Evolutionary conservation across 1,139 yeast species (phyloP).

Genomic region (Pichia sp.): DNA sequence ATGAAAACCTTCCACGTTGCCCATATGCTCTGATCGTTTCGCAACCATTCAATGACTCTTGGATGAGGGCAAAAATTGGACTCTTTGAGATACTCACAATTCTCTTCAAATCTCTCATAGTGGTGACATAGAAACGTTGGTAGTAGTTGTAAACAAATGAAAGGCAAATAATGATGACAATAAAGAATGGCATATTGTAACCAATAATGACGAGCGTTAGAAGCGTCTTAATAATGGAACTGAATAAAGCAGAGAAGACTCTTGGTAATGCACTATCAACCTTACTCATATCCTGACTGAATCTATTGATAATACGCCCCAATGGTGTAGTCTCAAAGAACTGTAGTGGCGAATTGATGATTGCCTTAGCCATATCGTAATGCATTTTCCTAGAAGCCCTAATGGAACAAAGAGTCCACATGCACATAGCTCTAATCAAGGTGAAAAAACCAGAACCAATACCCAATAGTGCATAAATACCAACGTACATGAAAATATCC

Average conservation of each 20-base stretch:
- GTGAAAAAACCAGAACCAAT: constrained; percentile 44
- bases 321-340: constrained; percentile 76
- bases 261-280: constrained; percentile 50
- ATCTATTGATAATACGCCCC: constrained; percentile 63
- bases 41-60: constrained; percentile 54
- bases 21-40: constrained; percentile 53
- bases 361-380: constrained; percentile 54
- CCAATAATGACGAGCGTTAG: constrained; percentile 47
- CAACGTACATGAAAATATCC: constrained; percentile 46
- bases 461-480: constrained; percentile 52
- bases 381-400: constrained; percentile 58
- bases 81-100: constrained; percentile 44
- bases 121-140: constrained; percentile 44
- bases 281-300: constrained; percentile 62
- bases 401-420: constrained; percentile 56
- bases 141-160: constrained; percentile 44
- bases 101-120: constrained; percentile 52
- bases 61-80: constrained; percentile 59
- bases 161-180: constrained; percentile 35
- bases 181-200: constrained; percentile 43
- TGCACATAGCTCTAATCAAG: constrained; percentile 43
- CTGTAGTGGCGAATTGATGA: constrained; percentile 65
- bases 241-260: constrained; percentile 38
- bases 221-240: constrained; percentile 35
- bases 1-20: constrained; percentile 40